Percentiles rank a stretch among this genome's conserved stretches.
These are phyloP conservation scores for Calonectria montana DNA, from an alignment of 2,329 filamentous ascomycete genomes.

Conservation along the genomic window DNA sequence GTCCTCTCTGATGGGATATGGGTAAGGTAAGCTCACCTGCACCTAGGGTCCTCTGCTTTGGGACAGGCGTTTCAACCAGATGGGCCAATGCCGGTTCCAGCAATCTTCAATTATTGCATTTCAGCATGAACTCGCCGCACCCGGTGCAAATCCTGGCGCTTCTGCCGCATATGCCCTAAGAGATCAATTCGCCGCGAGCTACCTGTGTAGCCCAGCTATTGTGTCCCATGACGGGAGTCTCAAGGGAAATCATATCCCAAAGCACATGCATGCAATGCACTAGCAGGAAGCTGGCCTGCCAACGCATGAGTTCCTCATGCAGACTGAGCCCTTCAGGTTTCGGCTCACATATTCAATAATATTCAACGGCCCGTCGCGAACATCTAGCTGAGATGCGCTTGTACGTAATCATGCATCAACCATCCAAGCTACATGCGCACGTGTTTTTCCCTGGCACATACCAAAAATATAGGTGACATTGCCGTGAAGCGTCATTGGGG, in stretches of 20 bases:
- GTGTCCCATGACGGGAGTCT: background rate
- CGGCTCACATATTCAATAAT: background rate
- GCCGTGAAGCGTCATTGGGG: background rate
- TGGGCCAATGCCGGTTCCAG: background rate
- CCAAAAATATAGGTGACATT: background rate
- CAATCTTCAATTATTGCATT: background rate
- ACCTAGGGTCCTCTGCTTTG: conserved; percentile 11
- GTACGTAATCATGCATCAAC: conserved; percentile 11
- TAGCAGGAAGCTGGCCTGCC: background rate
- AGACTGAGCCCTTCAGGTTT: background rate
- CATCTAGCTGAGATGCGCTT: background rate
- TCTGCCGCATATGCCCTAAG: background rate
- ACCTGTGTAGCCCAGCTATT: background rate
- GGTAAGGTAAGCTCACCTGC: conserved; percentile 17
- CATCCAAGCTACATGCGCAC: background rate
- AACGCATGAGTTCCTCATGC: background rate
- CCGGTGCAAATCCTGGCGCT: background rate
- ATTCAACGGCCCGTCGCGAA: background rate
- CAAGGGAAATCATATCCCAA: background rate
- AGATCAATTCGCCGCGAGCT: background rate
- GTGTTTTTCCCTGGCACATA: background rate
- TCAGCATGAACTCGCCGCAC: background rate
- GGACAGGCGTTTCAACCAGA: background rate
- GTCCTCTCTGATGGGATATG: conserved; percentile 5
- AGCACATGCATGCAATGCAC: background rate